Evolutionary conservation across 306 rosid genomes (phyloP), one percentile per base, ranked within the genome.

Genomic region (Prunus mume): DNA sequence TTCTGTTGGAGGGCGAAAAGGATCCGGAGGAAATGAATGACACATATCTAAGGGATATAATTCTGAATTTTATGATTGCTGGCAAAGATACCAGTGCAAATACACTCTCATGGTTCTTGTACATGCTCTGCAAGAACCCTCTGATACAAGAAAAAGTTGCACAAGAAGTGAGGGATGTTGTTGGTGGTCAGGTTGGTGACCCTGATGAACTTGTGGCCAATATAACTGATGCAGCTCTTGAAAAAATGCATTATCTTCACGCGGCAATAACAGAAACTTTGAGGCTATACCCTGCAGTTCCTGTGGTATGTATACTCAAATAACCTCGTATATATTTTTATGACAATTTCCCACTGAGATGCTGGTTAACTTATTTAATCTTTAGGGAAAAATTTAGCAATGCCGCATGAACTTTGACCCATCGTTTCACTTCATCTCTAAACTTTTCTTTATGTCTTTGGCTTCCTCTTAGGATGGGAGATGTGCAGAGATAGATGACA

Each of bases 21-120:
- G 84, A 86, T 32, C 83, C 89, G 67, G 78, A 72, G 69, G 69
- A 77, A 54, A 86, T 91, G 90, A 88, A 74, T 10, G 95, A 93
- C 71, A 64, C 65, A 15, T 91, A 86, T 84, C 63, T 91, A 54
- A 86, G 93, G 73, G 98, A 93, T 10, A 87, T 88, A 76, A 85
- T 87, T 80, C 82, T 91, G 62, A 93, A 68, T 76, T 91, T 93
- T 58, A 84, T 93, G 87, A 69, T 88, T 50, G 97, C 96, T 60
- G 97, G 97, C 13, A 91, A 89, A 69, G 97, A 93, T 83, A 61
- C 96, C 3, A 88, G 82, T 71, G 98, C 92, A 71, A 84, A 65
- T 25, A 88, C 98, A 18, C 86, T 91, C 6, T 88, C 97, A 18
- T 93, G 97, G 98, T 89, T 93, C 87, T 73, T 93, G 79, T 89